phyloP scores from a whole-genome alignment of 305 asterid species.

The Caryopteris hybrid region DNA sequence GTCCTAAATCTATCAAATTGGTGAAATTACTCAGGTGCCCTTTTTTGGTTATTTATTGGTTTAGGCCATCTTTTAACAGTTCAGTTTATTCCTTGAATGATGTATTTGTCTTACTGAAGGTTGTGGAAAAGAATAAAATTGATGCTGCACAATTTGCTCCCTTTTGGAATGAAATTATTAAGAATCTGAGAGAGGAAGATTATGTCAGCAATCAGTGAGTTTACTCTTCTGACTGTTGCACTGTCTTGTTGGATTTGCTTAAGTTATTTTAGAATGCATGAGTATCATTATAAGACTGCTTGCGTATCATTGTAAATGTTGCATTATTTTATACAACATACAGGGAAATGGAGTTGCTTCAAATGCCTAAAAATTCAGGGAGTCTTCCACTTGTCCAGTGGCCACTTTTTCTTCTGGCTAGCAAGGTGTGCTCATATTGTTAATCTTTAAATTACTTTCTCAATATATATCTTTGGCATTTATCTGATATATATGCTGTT shows the following conservation, averaged over 20 bases:
- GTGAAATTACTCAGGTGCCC: neutral
- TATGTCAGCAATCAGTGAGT: slow-evolving; percentile 74
- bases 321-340: slow-evolving; percentile 15
- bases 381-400: slow-evolving; percentile 76
- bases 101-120: slow-evolving; percentile 42
- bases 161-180: slow-evolving; percentile 91
- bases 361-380: slow-evolving; percentile 80
- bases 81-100: slow-evolving; percentile 14
- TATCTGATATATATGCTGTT: slow-evolving; percentile 9
- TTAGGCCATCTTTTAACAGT: slow-evolving; percentile 10
- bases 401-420: slow-evolving; percentile 94
- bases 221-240: slow-evolving; percentile 13
- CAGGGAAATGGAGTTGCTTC: slow-evolving; percentile 95
- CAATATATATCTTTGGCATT: slow-evolving; percentile 8
- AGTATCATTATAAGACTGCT: neutral
- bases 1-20: neutral
- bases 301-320: slow-evolving; percentile 3
- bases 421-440: slow-evolving; percentile 63
- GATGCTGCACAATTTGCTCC: slow-evolving; percentile 93
- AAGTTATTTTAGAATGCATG: neutral
- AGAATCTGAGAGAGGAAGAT: slow-evolving; percentile 94
- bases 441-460: slow-evolving; percentile 5
- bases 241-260: slow-evolving; percentile 17
- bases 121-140: slow-evolving; percentile 49
- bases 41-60: neutral